phyloP scores from a whole-genome alignment of 306 rosid genomes.

The Acacia crassicarpa region DNA sequence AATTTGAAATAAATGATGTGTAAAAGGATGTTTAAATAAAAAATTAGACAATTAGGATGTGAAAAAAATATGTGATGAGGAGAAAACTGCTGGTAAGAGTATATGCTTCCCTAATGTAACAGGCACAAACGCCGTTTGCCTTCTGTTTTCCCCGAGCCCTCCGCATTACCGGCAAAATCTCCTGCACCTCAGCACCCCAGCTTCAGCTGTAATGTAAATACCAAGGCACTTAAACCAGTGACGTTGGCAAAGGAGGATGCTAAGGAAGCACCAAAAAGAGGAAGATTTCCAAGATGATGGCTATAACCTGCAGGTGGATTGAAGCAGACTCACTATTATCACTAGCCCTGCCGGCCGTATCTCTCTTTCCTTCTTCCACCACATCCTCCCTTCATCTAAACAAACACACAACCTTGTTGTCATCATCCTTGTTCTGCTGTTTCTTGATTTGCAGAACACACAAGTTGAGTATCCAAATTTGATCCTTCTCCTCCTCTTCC shows the following conservation, averaged over 20 bases:
- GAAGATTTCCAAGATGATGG: conserved; percentile 48
- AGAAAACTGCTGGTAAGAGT: no score
- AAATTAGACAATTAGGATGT: no score
- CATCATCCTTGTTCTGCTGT: neutral
- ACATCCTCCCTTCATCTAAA: conserved; percentile 14
- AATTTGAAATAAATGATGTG: no score
- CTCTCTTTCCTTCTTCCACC: conserved; percentile 46
- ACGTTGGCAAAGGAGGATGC: conserved; percentile 52
- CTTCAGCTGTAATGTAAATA: neutral
- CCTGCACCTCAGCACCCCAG: no score
- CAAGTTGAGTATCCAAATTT: conserved; percentile 23
- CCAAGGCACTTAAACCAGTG: conserved; percentile 54
- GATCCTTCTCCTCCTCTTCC: conserved; percentile 7
- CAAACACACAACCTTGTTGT: neutral
- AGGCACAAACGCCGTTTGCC: no score
- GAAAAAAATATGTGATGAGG: no score
- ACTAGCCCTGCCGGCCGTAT: conserved; percentile 56
- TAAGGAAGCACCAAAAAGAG: conserved; percentile 60
- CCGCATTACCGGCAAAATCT: no score
- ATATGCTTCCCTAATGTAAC: no score
- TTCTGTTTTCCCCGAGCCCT: no score
- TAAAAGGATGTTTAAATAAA: no score
- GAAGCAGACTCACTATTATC: conserved; percentile 44
- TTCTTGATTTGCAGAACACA: neutral
- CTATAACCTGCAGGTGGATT: conserved; percentile 48